phyloP scores from a whole-genome alignment of 2,329 filamentous ascomycete species.

The Ophiocordyceps camponoti-leonardi region DNA sequence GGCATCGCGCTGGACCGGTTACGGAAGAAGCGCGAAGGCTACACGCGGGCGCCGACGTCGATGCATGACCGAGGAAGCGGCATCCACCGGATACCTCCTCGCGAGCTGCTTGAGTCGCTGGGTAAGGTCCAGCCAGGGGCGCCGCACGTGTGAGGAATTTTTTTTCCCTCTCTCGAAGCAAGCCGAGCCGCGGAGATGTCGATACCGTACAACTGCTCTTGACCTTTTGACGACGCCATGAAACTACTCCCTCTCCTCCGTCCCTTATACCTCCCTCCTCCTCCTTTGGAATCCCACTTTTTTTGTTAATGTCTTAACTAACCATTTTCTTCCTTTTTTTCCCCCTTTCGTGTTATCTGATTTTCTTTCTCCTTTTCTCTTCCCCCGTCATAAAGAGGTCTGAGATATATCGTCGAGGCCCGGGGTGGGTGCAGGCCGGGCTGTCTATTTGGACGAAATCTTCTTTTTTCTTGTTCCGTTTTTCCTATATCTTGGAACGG shows the following conservation, averaged over 20 bases:
- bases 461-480: not conserved
- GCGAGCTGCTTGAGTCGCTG: conserved; percentile 38
- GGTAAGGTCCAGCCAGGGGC: conserved; percentile 25
- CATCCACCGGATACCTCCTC: conserved; percentile 42
- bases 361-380: not conserved
- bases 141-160: conserved; percentile 28
- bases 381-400: not conserved
- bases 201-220: conserved; percentile 4
- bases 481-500: no score
- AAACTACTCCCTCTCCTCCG: conserved; percentile 1
- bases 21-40: conserved; percentile 63
- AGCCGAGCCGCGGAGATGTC: not conserved
- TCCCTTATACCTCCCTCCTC: no score
- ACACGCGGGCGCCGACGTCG: conserved; percentile 56
- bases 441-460: not conserved
- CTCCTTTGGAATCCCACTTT: no score
- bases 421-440: conserved; percentile 2
- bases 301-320: conserved; percentile 14
- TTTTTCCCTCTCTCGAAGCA: conserved; percentile 5
- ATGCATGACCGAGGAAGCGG: conserved; percentile 43
- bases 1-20: conserved; percentile 62
- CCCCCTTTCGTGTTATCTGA: conserved; percentile 13
- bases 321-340: conserved; percentile 2
- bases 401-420: not conserved
- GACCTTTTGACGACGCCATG: conserved; percentile 15